These are phyloP conservation scores for Stemphylium vesicarium DNA, from an alignment of 2,329 filamentous ascomycete species.

Conservation along the genomic window DNA sequence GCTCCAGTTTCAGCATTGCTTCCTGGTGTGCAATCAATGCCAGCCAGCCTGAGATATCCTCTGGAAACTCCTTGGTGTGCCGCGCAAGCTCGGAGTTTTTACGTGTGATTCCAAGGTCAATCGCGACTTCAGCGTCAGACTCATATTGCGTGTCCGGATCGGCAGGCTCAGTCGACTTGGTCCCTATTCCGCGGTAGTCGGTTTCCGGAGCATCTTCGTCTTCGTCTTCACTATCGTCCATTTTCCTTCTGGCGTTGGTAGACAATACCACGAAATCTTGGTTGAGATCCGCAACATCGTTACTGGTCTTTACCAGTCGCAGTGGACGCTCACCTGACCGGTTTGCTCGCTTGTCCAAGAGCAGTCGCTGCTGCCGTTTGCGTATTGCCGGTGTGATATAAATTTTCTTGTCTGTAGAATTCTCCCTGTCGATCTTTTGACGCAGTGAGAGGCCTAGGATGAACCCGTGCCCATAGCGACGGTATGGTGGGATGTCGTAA, in stretches of 20 bases:
- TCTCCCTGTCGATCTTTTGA: conserved; percentile 71
- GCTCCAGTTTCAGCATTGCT: conserved; percentile 62
- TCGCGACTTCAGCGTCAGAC: conserved; percentile 25
- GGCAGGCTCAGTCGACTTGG: conserved; percentile 13
- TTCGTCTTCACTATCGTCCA: conserved; percentile 22
- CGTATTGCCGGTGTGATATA: conserved; percentile 43
- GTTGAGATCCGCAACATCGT: conserved; percentile 5
- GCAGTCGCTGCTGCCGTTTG: conserved; percentile 57
- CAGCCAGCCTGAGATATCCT: conserved; percentile 76
- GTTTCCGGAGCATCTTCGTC: conserved; percentile 7
- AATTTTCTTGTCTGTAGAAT: conserved; percentile 59
- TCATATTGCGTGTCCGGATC: conserved; percentile 50
- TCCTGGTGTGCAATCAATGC: conserved; percentile 81
- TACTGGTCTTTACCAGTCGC: conserved; percentile 30
- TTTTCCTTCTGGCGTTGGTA: conserved; percentile 29
- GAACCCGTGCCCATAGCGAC: conserved; percentile 69
- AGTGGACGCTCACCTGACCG: conserved; percentile 35
- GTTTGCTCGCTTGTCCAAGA: conserved; percentile 34
- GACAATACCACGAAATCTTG: conserved; percentile 43
- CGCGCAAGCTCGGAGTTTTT: conserved; percentile 68
- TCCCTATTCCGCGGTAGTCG: conserved; percentile 49
- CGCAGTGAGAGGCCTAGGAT: conserved; percentile 70
- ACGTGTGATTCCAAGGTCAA: conserved; percentile 50
- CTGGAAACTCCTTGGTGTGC: conserved; percentile 68
- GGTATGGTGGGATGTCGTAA: conserved; percentile 74